Evolutionary conservation across 2,329 filamentous ascomycete genomes (phyloP), one percentile per base, ranked within the genome.

Genomic region (Paecilomyces sp.): DNA sequence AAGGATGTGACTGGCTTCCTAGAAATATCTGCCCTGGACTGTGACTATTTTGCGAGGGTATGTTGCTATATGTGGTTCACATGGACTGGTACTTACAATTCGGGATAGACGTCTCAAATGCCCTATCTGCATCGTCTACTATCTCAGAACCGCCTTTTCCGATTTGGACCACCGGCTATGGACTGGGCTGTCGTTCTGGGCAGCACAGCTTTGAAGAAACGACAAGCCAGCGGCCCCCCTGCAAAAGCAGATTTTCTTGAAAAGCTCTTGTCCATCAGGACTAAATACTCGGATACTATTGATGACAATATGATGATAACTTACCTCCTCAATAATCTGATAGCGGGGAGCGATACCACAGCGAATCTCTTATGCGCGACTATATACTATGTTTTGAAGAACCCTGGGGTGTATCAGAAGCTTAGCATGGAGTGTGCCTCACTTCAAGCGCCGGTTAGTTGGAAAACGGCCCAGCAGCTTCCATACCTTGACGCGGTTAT

Each of bases 331-430:
- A 53, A 30, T 9, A 66, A 65, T 41, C 56, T 68, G 18, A 30
- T 58, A 33, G 68, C 68, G 24, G 67, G 67, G 8, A 66, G 64
- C 6, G 72, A 74, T 41, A 72, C 72, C 1, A 74, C 70, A 0
- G 71, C 69, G 0, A 69, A 71, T 11, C 64, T 63, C 3, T 58
- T 74, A 1, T 61, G 64, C 3, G 62, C 64, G 1, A 62, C 69
- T 11, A 58, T 73, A 5, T 72, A 68, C 58, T 62, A 67, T 33
- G 51, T 74, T 0, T 41, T 65, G 12, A 60, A 59, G 9, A 57
- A 69, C 51, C 66, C 69, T 1, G n/a, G 59, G 0, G 59, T 63
- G n/a, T 50, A 66, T 13, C 51, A 56, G 6, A 66, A 62, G n/a
- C 56, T 71, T 3, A 58, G 64, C n/a, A 25, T 55, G 28, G 57